phyloP scores from a whole-genome alignment of 768 basidiomycete genomes.

The Tremella yokohamensis region DNA sequence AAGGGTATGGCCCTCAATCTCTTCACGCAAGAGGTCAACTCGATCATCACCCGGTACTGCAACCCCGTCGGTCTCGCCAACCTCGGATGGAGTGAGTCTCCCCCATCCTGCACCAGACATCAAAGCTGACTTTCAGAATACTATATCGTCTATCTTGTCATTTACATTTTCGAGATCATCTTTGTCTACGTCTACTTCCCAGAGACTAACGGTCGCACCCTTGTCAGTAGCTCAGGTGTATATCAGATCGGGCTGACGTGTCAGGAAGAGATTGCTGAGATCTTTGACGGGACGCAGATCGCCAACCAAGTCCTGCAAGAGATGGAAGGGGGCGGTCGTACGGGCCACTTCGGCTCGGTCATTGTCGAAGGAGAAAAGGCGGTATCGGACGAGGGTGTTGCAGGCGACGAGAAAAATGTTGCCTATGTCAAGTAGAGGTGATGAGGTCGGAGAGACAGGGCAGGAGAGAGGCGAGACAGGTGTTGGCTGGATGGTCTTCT shows the following conservation, averaged over 20 bases:
- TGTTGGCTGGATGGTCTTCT: no score
- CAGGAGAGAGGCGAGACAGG: not conserved
- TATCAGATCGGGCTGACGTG: not conserved
- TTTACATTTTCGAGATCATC: conserved; percentile 3
- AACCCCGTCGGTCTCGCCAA: conserved; percentile 32
- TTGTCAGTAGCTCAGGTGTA: not conserved
- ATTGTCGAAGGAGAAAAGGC: no score
- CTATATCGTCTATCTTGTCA: conserved; percentile 20
- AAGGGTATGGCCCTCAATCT: conserved; percentile 7
- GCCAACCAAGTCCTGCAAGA: not conserved
- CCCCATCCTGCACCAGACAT: conserved; percentile 1
- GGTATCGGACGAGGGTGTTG: no score
- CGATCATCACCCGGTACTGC: conserved; percentile 33
- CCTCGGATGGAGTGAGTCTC: conserved; percentile 22
- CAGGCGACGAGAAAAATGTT: no score
- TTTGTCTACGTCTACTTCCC: conserved; percentile 16
- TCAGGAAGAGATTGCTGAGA: conserved; percentile 5
- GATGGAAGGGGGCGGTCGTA: conserved; percentile 2
- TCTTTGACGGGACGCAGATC: conserved; percentile 4
- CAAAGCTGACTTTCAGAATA: conserved; percentile 6
- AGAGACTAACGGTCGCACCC: conserved; percentile 23
- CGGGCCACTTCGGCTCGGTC: not conserved
- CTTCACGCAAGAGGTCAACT: not conserved
- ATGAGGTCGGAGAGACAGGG: not conserved
- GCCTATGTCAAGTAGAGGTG: not conserved